A percentile compares a stretch with the other conserved stretches of the same genome.
Conservation (phyloP, 164 flowering plant species). For the Chloranthus sessilifolius region DNA sequence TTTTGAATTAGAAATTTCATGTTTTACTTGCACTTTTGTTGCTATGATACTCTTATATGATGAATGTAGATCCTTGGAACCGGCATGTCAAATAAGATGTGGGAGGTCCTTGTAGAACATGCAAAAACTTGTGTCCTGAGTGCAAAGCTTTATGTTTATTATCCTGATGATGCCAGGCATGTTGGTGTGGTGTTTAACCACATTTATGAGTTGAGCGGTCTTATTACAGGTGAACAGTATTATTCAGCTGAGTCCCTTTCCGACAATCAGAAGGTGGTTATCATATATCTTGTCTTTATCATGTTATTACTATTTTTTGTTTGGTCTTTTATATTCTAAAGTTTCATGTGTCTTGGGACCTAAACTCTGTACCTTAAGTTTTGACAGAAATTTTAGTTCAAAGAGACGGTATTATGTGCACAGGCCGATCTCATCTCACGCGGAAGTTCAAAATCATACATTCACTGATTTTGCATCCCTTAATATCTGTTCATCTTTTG, state of each 20-base stretch:
- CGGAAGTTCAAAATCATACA: too few relatives aligned
- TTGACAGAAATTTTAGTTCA: too few relatives aligned
- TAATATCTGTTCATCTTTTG: too few relatives aligned
- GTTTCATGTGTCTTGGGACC: background rate
- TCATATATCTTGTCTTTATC: background rate
- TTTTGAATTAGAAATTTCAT: background rate
- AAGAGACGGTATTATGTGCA: too few relatives aligned
- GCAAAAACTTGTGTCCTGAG: slow-evolving; percentile 90
- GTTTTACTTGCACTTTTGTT: too few relatives aligned
- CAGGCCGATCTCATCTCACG: too few relatives aligned
- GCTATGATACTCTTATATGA: slow-evolving; percentile 12
- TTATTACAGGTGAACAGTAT: slow-evolving; percentile 68
- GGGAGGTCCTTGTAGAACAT: slow-evolving; percentile 92
- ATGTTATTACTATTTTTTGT: background rate
- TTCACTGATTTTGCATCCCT: too few relatives aligned
- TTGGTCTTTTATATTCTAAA: background rate
- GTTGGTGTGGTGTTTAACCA: slow-evolving; percentile 83
- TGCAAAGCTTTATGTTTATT: slow-evolving; percentile 59
- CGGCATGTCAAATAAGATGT: slow-evolving; percentile 99
- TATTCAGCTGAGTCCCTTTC: slow-evolving; percentile 67
- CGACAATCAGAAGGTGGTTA: slow-evolving; percentile 75
- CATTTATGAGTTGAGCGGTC: slow-evolving; percentile 77
- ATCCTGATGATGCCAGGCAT: slow-evolving; percentile 63
- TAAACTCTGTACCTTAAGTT: too few relatives aligned
- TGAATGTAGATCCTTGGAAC: slow-evolving; percentile 82